Base-by-base conservation (phyloP, 331 rosid species). In the Dryas integrifolia region DNA sequence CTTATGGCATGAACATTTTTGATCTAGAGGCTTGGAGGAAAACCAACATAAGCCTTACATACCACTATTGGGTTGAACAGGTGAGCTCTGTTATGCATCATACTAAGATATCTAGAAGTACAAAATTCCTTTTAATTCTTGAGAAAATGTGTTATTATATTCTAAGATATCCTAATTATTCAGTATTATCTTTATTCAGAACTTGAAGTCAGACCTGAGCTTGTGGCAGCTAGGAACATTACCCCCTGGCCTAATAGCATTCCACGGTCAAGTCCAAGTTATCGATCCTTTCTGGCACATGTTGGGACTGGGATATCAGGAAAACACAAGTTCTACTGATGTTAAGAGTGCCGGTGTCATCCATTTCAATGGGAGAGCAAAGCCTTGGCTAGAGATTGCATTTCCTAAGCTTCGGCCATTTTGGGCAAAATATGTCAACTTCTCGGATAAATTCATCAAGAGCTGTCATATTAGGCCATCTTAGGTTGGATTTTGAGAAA, bases 171-270 rank as follows among this genome's bases (percentile, higher is more conserved):
- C 56, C 51, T 3, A 51, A 72, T 35, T 62, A 4, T 49, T 45
- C 5, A 68, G 62, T 70, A 40, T 49, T 68, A 51, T 48, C 65
- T 74, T 49, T 26, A 47, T 85, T 80, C 87, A 95, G 99, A 95
- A 95, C 85, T 85, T 95, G 86, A 92, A 90, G 82, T 92, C 99
- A 64, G 99, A 92, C 81, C 88, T 95, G 69, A 95, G 97, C 80
- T 76, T 95, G 76, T 95, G 99, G 99, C 99, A 95, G 84, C 85
- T 95, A 73, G 99, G 99, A 67, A 95, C 99, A 67, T 85, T 95
- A 77, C 99, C 98, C 75, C 99, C 99, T 4, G 98, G 98, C 50
- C 86, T 95, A 82, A 95, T 95, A 84, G 99, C 99, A 70, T 95
- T 95, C 88, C 98, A 90, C 40, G 96, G 98, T 24, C 88, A 92